Percentiles rank a stretch among this genome's conserved stretches.
Evolutionary conservation across 768 basidiomycete species (phyloP).

Genomic region (Pluteus cervinus): DNA sequence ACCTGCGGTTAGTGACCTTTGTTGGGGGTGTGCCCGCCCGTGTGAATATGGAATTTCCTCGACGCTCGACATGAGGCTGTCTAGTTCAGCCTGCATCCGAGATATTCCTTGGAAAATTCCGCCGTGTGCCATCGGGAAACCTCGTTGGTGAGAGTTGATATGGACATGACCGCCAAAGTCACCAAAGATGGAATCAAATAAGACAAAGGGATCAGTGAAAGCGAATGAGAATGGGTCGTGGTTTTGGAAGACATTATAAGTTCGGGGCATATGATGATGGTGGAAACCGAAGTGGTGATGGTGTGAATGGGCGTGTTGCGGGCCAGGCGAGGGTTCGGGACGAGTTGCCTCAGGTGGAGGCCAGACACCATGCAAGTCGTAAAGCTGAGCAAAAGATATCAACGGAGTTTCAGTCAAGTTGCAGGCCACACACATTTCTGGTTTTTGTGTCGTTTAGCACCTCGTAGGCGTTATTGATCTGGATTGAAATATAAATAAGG

Average conservation of each 20-base stretch:
- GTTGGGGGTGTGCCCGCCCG: too few species aligned
- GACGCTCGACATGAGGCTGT: slow-evolving; percentile 23
- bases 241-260: slow-evolving; percentile 40
- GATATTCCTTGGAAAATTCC: slow-evolving; percentile 28
- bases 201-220: slow-evolving; percentile 70
- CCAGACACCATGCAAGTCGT: slow-evolving; percentile 71
- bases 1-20: too few species aligned
- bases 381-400: slow-evolving; percentile 34
- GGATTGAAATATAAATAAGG: slow-evolving; percentile 5
- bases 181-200: slow-evolving; percentile 71
- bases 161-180: too few species aligned
- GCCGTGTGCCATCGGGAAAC: too few species aligned
- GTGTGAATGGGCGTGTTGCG: slow-evolving; percentile 15
- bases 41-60: slow-evolving; percentile 26
- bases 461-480: slow-evolving; percentile 80
- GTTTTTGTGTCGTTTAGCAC: slow-evolving; percentile 58
- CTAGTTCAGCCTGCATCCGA: slow-evolving; percentile 25
- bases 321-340: slow-evolving; percentile 12
- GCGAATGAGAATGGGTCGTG: slow-evolving; percentile 29
- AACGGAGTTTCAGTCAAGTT: not conserved
- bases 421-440: slow-evolving; percentile 45
- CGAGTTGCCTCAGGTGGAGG: slow-evolving; percentile 49
- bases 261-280: slow-evolving; percentile 30
- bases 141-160: too few species aligned
- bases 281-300: slow-evolving; percentile 14